phyloP scores from a whole-genome alignment of 495 filamentous ascomycete genomes.

The Penicillium cosmopolitanum region DNA sequence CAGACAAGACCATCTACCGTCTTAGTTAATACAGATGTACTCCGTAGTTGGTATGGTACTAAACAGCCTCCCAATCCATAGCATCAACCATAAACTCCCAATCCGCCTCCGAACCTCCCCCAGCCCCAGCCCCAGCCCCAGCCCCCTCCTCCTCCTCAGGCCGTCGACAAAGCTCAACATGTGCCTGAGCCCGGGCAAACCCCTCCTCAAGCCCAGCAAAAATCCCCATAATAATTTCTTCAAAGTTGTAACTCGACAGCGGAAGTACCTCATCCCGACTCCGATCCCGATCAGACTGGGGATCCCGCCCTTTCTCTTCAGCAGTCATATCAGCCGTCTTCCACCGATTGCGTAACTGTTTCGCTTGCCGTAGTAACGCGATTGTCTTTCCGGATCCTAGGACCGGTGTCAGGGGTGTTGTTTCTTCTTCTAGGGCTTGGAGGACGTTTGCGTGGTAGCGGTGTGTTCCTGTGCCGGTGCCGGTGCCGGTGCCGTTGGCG shows the following conservation, averaged over 20 bases:
- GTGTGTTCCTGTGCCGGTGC: slow-evolving; percentile 37
- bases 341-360: slow-evolving; percentile 69
- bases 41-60: not conserved
- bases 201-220: slow-evolving; percentile 43
- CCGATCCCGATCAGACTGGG: slow-evolving; percentile 7
- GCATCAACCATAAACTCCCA: slow-evolving; percentile 68
- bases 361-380: slow-evolving; percentile 57
- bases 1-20: no score
- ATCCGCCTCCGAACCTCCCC: slow-evolving; percentile 35
- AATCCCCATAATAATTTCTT: slow-evolving; percentile 52
- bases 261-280: slow-evolving; percentile 22
- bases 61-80: slow-evolving; percentile 67
- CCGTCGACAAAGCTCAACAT: slow-evolving; percentile 29
- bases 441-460: slow-evolving; percentile 69
- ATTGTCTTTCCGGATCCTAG: slow-evolving; percentile 53
- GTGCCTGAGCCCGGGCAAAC: slow-evolving; percentile 30
- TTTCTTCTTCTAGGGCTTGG: slow-evolving; percentile 50
- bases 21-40: no score
- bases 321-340: slow-evolving; percentile 56
- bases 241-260: slow-evolving; percentile 58
- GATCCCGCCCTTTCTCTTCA: slow-evolving; percentile 38
- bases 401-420: slow-evolving; percentile 53
- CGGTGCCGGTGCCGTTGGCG: not conserved
- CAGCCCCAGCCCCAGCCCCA: not conserved
- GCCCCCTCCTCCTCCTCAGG: slow-evolving; percentile 16